Evolutionary conservation across 2,329 filamentous ascomycete species (phyloP).

Genomic region (Sporothrix dimorphospora): DNA sequence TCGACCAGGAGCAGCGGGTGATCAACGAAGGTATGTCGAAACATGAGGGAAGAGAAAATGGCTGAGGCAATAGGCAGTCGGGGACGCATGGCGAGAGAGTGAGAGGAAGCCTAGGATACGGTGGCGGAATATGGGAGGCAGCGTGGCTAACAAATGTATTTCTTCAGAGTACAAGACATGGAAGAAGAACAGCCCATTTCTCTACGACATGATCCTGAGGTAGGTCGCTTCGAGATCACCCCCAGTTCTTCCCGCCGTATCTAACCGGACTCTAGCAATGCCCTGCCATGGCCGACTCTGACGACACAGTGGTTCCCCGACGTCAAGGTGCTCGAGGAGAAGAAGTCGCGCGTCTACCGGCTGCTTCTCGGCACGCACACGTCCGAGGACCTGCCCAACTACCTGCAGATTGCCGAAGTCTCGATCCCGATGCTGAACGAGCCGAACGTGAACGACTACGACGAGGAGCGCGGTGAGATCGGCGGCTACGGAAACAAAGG

Average conservation of each 20-base stretch:
- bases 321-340: conserved; percentile 82
- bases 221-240: conserved; percentile 38
- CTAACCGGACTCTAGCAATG: conserved; percentile 61
- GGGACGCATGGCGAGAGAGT: neutral
- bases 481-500: conserved; percentile 78
- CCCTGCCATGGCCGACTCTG: conserved; percentile 94
- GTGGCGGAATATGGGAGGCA: neutral
- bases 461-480: conserved; percentile 89
- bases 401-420: conserved; percentile 91
- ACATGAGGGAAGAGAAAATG: neutral
- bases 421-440: conserved; percentile 81
- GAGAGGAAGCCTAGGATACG: neutral
- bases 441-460: conserved; percentile 81
- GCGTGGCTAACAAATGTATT: neutral
- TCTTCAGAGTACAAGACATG: conserved; percentile 93
- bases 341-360: conserved; percentile 85
- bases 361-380: conserved; percentile 94
- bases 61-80: neutral
- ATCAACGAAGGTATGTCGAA: conserved; percentile 78
- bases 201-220: conserved; percentile 97
- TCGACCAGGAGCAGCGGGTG: conserved; percentile 75
- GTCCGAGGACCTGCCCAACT: conserved; percentile 81
- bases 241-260: neutral
- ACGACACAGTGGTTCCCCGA: conserved; percentile 99
- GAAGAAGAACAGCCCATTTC: conserved; percentile 99